A percentile compares a stretch with the other conserved stretches of the same genome.
These are phyloP conservation scores for Boletellus emodensis DNA, from an alignment of 768 basidiomycete genomes.

Conservation along the genomic window DNA sequence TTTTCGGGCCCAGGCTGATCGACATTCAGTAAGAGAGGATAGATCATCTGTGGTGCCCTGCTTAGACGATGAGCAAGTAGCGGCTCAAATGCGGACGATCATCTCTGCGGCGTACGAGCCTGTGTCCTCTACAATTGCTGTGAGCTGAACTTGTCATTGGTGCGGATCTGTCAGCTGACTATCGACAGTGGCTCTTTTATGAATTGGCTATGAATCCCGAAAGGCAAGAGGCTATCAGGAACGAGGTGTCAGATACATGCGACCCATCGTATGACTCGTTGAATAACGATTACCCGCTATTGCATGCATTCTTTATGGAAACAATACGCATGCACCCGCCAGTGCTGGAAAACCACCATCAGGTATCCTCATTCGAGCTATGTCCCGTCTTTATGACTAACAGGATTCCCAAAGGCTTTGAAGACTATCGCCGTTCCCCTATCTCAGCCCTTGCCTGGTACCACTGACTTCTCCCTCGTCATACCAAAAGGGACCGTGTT, in stretches of 20 bases:
- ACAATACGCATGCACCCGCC: slow-evolving; percentile 59
- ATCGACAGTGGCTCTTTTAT: slow-evolving; percentile 58
- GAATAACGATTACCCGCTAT: slow-evolving; percentile 45
- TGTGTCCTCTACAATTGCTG: slow-evolving; percentile 35
- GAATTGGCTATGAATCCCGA: slow-evolving; percentile 50
- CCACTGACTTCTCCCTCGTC: slow-evolving; percentile 38
- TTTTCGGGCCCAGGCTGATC: slow-evolving; percentile 1
- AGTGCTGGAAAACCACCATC: slow-evolving; percentile 63
- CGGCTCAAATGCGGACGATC: slow-evolving; percentile 59
- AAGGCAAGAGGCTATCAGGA: slow-evolving; percentile 54
- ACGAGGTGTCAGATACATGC: slow-evolving; percentile 43
- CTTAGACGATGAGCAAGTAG: slow-evolving; percentile 48
- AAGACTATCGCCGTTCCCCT: slow-evolving; percentile 54
- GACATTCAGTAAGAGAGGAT: slow-evolving; percentile 39
- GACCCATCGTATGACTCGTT: slow-evolving; percentile 52
- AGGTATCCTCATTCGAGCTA: slow-evolving; percentile 30
- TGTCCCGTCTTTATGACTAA: slow-evolving; percentile 3
- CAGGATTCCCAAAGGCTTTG: slow-evolving; percentile 36
- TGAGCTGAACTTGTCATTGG: slow-evolving; percentile 12
- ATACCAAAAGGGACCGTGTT: slow-evolving; percentile 57
- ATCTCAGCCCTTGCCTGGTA: slow-evolving; percentile 46
- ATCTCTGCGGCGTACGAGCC: slow-evolving; percentile 54
- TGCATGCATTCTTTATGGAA: slow-evolving; percentile 61
- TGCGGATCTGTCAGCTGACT: slow-evolving; percentile 3
- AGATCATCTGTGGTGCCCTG: slow-evolving; percentile 34